These are phyloP conservation scores for Penicillium ochrochloron DNA, from an alignment of 495 filamentous ascomycete genomes.

Conservation along the genomic window DNA sequence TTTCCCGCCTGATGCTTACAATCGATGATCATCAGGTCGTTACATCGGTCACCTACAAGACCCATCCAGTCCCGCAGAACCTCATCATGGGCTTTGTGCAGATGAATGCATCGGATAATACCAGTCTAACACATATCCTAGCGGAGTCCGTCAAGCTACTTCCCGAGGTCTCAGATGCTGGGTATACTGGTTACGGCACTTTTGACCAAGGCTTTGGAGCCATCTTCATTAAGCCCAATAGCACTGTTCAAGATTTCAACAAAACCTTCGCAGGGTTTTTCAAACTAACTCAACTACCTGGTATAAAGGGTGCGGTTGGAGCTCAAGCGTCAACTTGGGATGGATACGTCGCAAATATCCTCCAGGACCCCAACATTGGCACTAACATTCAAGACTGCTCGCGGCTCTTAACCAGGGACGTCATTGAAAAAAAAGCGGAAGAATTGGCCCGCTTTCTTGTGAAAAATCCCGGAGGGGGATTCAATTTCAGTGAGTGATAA, in stretches of 20 bases:
- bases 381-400: neutral
- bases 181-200: neutral
- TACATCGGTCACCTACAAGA: constrained; percentile 15
- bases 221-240: constrained; percentile 2
- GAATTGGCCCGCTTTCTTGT: neutral
- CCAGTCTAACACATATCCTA: neutral
- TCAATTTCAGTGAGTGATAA: neutral
- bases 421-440: neutral
- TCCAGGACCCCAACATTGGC: constrained; percentile 5
- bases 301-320: neutral
- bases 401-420: neutral
- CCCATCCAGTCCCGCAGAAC: constrained; percentile 9
- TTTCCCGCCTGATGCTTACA: neutral
- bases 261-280: neutral
- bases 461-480: neutral
- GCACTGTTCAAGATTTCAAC: neutral
- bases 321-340: neutral
- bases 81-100: constrained; percentile 9
- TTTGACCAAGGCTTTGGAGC: constrained; percentile 1
- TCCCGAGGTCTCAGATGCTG: neutral
- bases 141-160: neutral
- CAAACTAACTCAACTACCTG: neutral
- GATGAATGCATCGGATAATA: constrained; percentile 8
- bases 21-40: constrained; percentile 5
- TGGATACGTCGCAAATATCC: neutral